phyloP scores from a whole-genome alignment of 495 filamentous ascomycete genomes.

The Trichocladium uniseriatum region DNA sequence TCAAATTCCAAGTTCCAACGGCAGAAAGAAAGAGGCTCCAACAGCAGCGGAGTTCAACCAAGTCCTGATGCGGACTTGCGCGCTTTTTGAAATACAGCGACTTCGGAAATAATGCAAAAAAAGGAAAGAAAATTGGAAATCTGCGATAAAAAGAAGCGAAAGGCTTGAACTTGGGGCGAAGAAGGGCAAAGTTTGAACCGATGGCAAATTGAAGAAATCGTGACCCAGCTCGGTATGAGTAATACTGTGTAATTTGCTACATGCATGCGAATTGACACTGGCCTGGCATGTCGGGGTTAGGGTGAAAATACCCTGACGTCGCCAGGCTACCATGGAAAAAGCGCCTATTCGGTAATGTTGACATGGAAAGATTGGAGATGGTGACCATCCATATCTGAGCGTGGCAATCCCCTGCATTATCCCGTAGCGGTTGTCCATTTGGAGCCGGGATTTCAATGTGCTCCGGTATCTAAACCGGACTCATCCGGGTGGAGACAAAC shows the following conservation, averaged over 20 bases:
- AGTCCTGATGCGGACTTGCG: constrained; percentile 13
- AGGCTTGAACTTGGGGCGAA: too few relatives aligned
- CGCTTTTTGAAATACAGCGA: constrained; percentile 50
- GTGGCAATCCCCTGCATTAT: too few relatives aligned
- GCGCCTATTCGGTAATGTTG: too few relatives aligned
- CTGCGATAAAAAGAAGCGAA: not conserved
- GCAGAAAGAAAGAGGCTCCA: too few relatives aligned
- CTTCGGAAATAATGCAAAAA: constrained; percentile 22
- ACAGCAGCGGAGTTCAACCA: not conserved
- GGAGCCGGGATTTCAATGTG: too few relatives aligned
- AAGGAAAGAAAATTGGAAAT: not conserved
- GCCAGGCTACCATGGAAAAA: too few relatives aligned
- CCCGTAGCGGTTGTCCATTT: too few relatives aligned
- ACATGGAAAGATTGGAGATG: too few relatives aligned
- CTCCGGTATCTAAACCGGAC: too few relatives aligned
- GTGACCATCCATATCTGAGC: too few relatives aligned
- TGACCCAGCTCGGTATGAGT: not conserved
- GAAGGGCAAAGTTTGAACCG: not conserved
- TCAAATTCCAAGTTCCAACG: too few relatives aligned
- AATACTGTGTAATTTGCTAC: not conserved
- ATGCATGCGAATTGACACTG: not conserved
- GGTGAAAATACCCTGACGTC: not conserved
- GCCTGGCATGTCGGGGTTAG: not conserved
- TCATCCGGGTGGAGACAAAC: too few relatives aligned
- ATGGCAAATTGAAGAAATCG: not conserved